Conservation (phyloP, 129 eudicot genomes). For the Lactuca saligna region DNA sequence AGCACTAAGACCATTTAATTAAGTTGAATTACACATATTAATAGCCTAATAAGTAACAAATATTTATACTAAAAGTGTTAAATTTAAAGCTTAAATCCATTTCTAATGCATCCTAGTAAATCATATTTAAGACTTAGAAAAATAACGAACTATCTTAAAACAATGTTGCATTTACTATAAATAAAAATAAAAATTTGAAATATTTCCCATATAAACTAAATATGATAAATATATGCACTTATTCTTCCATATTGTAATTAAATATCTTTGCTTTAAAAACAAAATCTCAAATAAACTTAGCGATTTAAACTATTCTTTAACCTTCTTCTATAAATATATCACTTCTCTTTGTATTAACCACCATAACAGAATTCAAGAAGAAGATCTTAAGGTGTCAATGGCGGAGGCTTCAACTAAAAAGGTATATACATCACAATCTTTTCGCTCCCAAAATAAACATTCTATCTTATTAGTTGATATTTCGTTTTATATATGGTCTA, state of each 20-base stretch:
- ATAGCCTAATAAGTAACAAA: too few relatives aligned
- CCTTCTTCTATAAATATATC: conserved; percentile 1
- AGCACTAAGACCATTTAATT: too few relatives aligned
- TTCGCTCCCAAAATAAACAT: neutral
- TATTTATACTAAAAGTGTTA: too few relatives aligned
- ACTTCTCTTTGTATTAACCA: neutral
- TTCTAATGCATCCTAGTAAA: too few relatives aligned
- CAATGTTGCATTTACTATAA: too few relatives aligned
- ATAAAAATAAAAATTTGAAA: neutral
- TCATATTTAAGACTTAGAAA: too few relatives aligned
- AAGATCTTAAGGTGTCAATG: neutral
- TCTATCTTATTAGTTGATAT: neutral
- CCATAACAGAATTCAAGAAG: neutral
- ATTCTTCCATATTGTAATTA: neutral
- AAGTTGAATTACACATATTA: too few relatives aligned
- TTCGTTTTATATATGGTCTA: neutral
- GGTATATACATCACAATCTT: neutral
- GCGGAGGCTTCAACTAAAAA: conserved; percentile 1
- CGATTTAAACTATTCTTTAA: neutral
- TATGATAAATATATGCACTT: neutral
- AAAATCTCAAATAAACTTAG: conserved; percentile 11
- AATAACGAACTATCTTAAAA: too few relatives aligned
- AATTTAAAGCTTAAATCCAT: too few relatives aligned
- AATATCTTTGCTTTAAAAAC: neutral
- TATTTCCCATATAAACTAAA: neutral